These are phyloP conservation scores for Rhynchospora pubera DNA, from an alignment of 176 grass and related monocot species.

Conservation along the genomic window DNA sequence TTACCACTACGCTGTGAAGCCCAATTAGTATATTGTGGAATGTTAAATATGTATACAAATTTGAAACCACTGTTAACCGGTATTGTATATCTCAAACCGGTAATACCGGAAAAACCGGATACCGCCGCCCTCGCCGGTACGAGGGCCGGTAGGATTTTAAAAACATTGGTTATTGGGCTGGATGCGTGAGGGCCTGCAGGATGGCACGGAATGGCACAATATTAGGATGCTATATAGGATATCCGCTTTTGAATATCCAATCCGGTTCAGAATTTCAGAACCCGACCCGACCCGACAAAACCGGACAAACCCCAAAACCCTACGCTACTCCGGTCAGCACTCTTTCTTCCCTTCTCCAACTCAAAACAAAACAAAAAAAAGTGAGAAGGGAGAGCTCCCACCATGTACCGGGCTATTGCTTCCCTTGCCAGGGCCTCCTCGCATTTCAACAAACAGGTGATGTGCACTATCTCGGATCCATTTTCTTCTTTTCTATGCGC, in stretches of 20 bases:
- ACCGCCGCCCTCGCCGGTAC: too few relatives aligned
- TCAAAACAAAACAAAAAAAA: background rate
- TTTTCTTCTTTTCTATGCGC: background rate
- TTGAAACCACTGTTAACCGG: too few relatives aligned
- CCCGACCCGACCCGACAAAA: background rate
- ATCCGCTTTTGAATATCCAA: background rate
- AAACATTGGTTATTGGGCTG: too few relatives aligned
- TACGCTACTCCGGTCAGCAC: background rate
- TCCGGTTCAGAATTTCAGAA: background rate
- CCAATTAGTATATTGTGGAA: too few relatives aligned
- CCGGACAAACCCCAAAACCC: constrained; percentile 1
- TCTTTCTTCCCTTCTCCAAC: background rate
- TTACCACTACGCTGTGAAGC: too few relatives aligned
- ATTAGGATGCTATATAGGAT: too few relatives aligned
- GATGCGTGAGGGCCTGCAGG: too few relatives aligned
- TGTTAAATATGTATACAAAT: too few relatives aligned
- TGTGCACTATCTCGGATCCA: background rate
- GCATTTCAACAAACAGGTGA: constrained; percentile 24
- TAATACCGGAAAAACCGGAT: too few relatives aligned
- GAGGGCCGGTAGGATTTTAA: too few relatives aligned
- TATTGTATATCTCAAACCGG: too few relatives aligned
- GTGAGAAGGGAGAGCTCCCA: background rate
- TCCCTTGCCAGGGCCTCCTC: background rate
- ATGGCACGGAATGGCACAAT: too few relatives aligned
- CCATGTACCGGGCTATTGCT: constrained; percentile 5